A percentile compares a stretch with the other conserved stretches of the same genome.
phyloP scores from a whole-genome alignment of 1,284 basidiomycete genomes.

The Marasmius sp. region DNA sequence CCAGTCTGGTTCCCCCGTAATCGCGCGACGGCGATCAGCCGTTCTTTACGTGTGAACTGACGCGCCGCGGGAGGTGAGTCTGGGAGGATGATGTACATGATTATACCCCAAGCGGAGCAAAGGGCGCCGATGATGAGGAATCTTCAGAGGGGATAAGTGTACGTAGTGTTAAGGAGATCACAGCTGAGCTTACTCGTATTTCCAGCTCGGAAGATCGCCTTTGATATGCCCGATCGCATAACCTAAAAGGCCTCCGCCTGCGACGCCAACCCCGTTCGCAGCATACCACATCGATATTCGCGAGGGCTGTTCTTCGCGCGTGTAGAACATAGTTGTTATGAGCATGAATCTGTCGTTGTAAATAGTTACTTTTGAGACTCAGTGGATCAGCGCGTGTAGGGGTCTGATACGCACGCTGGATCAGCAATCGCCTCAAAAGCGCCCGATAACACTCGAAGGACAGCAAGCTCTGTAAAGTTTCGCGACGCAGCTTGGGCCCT shows the following conservation, averaged over 20 bases:
- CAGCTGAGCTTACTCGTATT: slow-evolving; percentile 23
- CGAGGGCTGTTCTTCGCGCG: slow-evolving; percentile 34
- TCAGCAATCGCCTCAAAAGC: slow-evolving; percentile 37
- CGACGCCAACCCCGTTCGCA: slow-evolving; percentile 24
- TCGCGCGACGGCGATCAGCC: slow-evolving; percentile 28
- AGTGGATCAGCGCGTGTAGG: not conserved
- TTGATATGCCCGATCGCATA: slow-evolving; percentile 22
- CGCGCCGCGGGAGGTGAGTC: slow-evolving; percentile 26
- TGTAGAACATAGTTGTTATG: slow-evolving; percentile 39
- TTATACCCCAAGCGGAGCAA: slow-evolving; percentile 20
- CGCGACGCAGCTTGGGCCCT: slow-evolving; percentile 35
- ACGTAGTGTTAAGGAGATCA: not conserved
- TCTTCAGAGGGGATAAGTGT: not conserved
- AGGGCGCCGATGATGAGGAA: slow-evolving; percentile 27
- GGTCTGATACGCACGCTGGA: slow-evolving; percentile 23
- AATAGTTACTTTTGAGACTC: not conserved
- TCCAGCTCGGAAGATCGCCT: slow-evolving; percentile 27
- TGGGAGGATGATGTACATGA: slow-evolving; percentile 27
- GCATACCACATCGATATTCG: slow-evolving; percentile 25
- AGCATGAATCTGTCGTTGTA: slow-evolving; percentile 25
- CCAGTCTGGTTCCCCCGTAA: slow-evolving; percentile 26
- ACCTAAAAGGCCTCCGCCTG: slow-evolving; percentile 22
- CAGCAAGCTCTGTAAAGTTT: slow-evolving; percentile 36
- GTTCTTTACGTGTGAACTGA: slow-evolving; percentile 29
- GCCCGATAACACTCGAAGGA: slow-evolving; percentile 39